These are phyloP conservation scores for Catunica adiposa DNA, from an alignment of 2,329 filamentous ascomycete species.

Conservation along the genomic window DNA sequence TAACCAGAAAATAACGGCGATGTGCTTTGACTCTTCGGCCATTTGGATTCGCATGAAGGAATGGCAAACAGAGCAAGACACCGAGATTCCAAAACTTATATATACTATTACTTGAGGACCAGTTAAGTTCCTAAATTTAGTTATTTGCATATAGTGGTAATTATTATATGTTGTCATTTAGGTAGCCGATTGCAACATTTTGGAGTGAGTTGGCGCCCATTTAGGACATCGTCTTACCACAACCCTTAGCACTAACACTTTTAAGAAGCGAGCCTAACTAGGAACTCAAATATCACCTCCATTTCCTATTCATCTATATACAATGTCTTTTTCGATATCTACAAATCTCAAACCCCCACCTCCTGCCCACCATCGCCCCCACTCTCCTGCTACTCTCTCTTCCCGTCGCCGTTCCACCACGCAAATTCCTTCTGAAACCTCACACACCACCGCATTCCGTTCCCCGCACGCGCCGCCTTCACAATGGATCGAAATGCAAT, in stretches of 20 bases:
- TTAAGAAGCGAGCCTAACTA: neutral
- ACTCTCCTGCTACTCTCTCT: neutral
- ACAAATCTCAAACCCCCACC: neutral
- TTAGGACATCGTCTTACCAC: neutral
- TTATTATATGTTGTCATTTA: neutral
- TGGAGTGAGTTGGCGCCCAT: neutral
- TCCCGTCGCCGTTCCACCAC: neutral
- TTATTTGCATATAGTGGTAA: too few relatives aligned
- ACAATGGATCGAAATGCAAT: slow-evolving; percentile 13
- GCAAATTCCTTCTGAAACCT: neutral
- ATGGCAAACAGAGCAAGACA: too few relatives aligned
- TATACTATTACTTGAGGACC: too few relatives aligned
- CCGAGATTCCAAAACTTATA: too few relatives aligned
- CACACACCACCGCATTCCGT: neutral
- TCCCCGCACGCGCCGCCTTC: neutral
- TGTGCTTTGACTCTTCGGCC: too few relatives aligned
- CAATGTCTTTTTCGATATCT: neutral
- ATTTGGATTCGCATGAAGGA: too few relatives aligned
- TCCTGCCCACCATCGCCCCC: neutral
- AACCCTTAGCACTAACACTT: neutral
- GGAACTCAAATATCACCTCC: neutral
- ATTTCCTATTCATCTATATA: neutral
- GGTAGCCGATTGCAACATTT: neutral
- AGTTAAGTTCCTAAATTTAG: too few relatives aligned
- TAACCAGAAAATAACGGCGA: too few relatives aligned